Conservation (phyloP, 2,329 filamentous ascomycete species). For the Sphaerulina musiva region DNA sequence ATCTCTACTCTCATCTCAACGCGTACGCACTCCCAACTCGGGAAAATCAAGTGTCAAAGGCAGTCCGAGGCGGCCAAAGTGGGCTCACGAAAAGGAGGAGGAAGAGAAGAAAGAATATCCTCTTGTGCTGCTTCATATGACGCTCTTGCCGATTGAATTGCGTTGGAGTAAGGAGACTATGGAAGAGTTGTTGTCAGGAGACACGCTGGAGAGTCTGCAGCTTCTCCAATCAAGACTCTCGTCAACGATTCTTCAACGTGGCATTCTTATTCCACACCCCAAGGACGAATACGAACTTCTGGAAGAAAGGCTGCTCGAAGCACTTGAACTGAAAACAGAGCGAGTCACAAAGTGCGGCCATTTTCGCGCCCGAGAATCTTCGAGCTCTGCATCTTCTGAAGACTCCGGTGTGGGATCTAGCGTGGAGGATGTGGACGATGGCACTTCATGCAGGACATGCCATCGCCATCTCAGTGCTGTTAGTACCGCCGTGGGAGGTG, state of each 20-base stretch:
- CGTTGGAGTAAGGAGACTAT: slow-evolving; percentile 50
- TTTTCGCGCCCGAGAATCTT: slow-evolving; percentile 59
- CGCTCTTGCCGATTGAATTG: slow-evolving; percentile 63
- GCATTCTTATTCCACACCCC: slow-evolving; percentile 68
- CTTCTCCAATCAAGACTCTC: slow-evolving; percentile 63
- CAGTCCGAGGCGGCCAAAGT: slow-evolving; percentile 44
- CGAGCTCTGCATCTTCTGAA: slow-evolving; percentile 38
- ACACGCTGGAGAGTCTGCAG: slow-evolving; percentile 55
- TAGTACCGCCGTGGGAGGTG: slow-evolving; percentile 33
- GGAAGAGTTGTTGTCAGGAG: slow-evolving; percentile 46
- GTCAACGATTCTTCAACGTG: slow-evolving; percentile 67
- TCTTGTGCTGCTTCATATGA: slow-evolving; percentile 71
- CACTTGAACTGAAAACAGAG: slow-evolving; percentile 63
- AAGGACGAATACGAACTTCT: slow-evolving; percentile 73
- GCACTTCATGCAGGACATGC: slow-evolving; percentile 32
- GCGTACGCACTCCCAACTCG: slow-evolving; percentile 45
- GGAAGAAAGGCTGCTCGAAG: slow-evolving; percentile 69
- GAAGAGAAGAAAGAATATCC: slow-evolving; percentile 40
- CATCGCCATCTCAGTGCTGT: slow-evolving; percentile 34
- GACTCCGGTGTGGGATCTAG: slow-evolving; percentile 31
- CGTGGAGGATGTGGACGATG: slow-evolving; percentile 18
- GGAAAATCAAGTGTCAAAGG: slow-evolving; percentile 37
- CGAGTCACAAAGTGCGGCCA: slow-evolving; percentile 70
- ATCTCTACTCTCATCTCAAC: slow-evolving; percentile 30
- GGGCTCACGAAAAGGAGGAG: slow-evolving; percentile 12